A percentile compares a stretch with the other conserved stretches of the same genome.
Evolutionary conservation across 2,329 filamentous ascomycete genomes (phyloP).

Genomic region (Diaporthe vexans): DNA sequence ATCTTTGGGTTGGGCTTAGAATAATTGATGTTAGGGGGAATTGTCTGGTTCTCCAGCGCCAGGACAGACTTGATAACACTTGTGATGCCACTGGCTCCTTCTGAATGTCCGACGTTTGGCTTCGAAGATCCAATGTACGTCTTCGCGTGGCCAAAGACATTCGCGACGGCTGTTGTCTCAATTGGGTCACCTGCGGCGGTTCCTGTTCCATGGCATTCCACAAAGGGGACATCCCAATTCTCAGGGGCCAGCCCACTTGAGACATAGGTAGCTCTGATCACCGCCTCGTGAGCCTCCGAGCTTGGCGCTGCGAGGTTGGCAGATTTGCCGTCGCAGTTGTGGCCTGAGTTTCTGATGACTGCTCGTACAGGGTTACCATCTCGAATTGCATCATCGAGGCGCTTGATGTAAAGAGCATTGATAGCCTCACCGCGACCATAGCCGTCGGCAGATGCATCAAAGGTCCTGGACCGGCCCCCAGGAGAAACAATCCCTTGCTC

Average conservation of each 20-base stretch:
- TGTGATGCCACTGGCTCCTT: constrained; percentile 58
- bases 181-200: constrained; percentile 53
- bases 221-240: constrained; percentile 47
- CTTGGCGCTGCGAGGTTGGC: constrained; percentile 58
- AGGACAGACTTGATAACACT: constrained; percentile 59
- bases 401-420: constrained; percentile 61
- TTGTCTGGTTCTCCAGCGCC: constrained; percentile 54
- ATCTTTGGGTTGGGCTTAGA: constrained; percentile 48
- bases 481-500: constrained; percentile 50
- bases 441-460: constrained; percentile 55
- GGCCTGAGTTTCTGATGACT: constrained; percentile 49
- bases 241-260: constrained; percentile 45
- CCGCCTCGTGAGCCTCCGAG: constrained; percentile 33
- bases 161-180: constrained; percentile 52
- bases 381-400: constrained; percentile 58
- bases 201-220: constrained; percentile 53
- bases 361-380: constrained; percentile 60
- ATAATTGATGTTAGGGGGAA: constrained; percentile 57
- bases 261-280: constrained; percentile 43
- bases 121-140: constrained; percentile 53
- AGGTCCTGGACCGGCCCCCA: constrained; percentile 49
- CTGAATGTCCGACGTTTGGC: constrained; percentile 59
- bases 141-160: constrained; percentile 47
- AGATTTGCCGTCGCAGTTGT: constrained; percentile 56
- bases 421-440: constrained; percentile 62